A percentile compares a stretch with the other conserved stretches of the same genome.
These are phyloP conservation scores for Rhypophila decipiens DNA, from an alignment of 495 filamentous ascomycete genomes.

Conservation along the genomic window DNA sequence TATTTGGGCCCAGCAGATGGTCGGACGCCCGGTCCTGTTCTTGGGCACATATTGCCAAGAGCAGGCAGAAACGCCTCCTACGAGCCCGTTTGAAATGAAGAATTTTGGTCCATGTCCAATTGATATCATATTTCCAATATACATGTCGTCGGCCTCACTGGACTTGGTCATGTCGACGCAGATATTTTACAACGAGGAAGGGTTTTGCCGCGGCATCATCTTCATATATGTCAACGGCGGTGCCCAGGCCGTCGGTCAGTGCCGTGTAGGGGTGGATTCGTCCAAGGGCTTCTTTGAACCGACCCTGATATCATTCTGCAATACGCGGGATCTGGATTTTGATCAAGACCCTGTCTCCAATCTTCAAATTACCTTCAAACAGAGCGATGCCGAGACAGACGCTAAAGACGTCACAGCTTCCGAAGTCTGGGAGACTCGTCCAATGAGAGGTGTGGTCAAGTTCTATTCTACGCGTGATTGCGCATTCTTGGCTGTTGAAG, in stretches of 20 bases:
- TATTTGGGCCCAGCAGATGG: constrained; percentile 3
- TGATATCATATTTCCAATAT: constrained; percentile 3
- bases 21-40: constrained; percentile 2
- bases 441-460: constrained; percentile 5
- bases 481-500: too few relatives aligned
- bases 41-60: constrained; percentile 7
- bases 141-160: constrained; percentile 13
- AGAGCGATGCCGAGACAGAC: background rate
- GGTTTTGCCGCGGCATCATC: constrained; percentile 11
- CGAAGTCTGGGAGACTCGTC: constrained; percentile 1
- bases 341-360: background rate
- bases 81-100: background rate
- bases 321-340: too few relatives aligned
- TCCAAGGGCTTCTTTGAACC: too few relatives aligned
- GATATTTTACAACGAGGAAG: constrained; percentile 8
- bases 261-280: constrained; percentile 10
- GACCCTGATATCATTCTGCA: too few relatives aligned
- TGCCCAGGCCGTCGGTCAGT: constrained; percentile 13
- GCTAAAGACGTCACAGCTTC: background rate
- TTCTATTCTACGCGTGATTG: too few relatives aligned
- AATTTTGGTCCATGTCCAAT: constrained; percentile 1
- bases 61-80: background rate
- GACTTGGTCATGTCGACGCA: constrained; percentile 4
- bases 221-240: constrained; percentile 13
- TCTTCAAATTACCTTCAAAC: constrained; percentile 4